Evolutionary conservation across 1,284 basidiomycete species (phyloP).

Genomic region (Cystobasidium sp.): DNA sequence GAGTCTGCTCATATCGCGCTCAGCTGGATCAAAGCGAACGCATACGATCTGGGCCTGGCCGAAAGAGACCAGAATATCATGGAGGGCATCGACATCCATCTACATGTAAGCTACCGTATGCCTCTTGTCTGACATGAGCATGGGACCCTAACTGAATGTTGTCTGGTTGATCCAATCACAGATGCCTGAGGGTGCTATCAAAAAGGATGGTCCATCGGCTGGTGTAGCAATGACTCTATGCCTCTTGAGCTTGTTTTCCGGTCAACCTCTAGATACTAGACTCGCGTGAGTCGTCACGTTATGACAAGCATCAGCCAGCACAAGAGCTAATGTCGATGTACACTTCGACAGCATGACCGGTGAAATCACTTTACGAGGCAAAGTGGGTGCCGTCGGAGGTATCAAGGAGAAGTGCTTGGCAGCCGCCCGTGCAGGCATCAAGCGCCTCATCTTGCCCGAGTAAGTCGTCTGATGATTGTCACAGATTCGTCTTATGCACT

Average conservation of each 20-base stretch:
- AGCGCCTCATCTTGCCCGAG: conserved; percentile 65
- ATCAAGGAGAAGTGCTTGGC: conserved; percentile 82
- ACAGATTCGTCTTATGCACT: neutral
- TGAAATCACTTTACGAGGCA: conserved; percentile 68
- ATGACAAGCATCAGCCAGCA: conserved; percentile 69
- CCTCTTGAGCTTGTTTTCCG: conserved; percentile 60
- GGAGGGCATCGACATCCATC: conserved; percentile 77
- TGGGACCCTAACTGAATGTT: no score
- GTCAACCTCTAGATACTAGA: neutral
- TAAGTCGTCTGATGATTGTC: neutral
- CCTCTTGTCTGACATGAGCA: no score
- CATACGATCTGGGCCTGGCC: conserved; percentile 78
- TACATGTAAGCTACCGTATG: conserved; percentile 64
- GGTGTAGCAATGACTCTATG: conserved; percentile 88
- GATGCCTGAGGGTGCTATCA: conserved; percentile 69
- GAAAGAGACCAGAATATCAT: conserved; percentile 71
- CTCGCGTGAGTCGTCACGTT: conserved; percentile 7
- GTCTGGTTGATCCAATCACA: neutral
- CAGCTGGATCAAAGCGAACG: conserved; percentile 70
- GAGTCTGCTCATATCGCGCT: conserved; percentile 84
- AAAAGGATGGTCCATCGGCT: conserved; percentile 88
- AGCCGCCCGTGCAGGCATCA: conserved; percentile 79
- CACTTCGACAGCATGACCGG: conserved; percentile 68
- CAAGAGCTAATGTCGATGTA: conserved; percentile 63
- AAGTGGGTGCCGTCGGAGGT: conserved; percentile 77